Evolutionary conservation across 2,329 filamentous ascomycete species (phyloP).

Genomic region (Hypoxylon sp.): DNA sequence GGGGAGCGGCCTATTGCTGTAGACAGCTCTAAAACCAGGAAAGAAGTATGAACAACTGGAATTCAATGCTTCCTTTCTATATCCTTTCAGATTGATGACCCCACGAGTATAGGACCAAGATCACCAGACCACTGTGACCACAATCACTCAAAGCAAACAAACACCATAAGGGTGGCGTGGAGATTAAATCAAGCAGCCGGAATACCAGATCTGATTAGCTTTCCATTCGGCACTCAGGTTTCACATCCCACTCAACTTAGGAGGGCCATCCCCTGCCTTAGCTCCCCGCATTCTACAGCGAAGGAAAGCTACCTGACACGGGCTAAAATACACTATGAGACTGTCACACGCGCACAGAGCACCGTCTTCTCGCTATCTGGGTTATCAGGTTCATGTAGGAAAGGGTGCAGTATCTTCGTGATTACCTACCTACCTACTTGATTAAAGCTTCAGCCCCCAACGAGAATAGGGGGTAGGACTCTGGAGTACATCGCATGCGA

Average conservation of each 20-base stretch:
- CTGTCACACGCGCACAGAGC: not conserved
- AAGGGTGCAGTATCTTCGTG: not conserved
- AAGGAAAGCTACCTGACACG: not conserved
- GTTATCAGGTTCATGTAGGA: not conserved
- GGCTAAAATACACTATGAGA: not conserved
- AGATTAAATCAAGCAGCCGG: not conserved
- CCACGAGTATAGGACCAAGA: not conserved
- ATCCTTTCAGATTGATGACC: not conserved
- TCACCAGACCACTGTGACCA: not conserved
- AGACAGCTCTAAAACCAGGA: not conserved
- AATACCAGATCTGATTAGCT: not conserved
- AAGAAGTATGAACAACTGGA: not conserved
- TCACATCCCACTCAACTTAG: constrained; percentile 3
- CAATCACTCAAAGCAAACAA: not conserved
- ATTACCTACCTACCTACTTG: not conserved
- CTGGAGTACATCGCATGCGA: not conserved
- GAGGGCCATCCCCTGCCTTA: not conserved
- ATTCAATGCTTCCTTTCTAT: not conserved
- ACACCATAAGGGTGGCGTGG: not conserved
- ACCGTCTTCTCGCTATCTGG: not conserved
- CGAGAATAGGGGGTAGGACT: not conserved
- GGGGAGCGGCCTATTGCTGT: not conserved
- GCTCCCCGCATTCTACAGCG: constrained; percentile 12
- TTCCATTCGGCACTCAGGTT: not conserved
- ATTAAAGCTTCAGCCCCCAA: not conserved